These are phyloP conservation scores for Carex parvula DNA, from an alignment of 176 grass and related monocot species.

Conservation along the genomic window DNA sequence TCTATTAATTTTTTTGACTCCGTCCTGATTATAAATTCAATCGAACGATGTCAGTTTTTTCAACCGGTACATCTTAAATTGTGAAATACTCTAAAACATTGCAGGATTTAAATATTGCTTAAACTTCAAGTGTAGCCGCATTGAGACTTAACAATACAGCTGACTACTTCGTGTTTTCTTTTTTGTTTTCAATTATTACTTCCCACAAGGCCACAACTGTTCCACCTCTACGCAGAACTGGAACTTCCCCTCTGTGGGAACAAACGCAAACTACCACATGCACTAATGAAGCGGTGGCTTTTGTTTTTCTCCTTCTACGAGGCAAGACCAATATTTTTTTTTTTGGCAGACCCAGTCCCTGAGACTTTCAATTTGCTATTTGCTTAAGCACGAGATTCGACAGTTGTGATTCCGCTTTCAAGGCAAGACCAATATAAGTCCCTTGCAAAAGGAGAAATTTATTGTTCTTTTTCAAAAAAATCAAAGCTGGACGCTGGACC, in stretches of 20 bases:
- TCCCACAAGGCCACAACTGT: too few species aligned
- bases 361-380: too few species aligned
- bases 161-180: background rate
- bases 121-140: background rate
- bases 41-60: too few species aligned
- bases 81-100: background rate
- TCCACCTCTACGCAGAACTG: too few species aligned
- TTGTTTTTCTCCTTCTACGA: background rate
- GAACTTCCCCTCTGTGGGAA: background rate
- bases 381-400: too few species aligned
- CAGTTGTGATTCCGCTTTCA: too few species aligned
- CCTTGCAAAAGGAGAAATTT: background rate
- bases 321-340: too few species aligned
- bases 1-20: too few species aligned
- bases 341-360: too few species aligned
- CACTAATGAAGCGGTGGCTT: background rate
- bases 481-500: conserved; percentile 1
- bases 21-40: too few species aligned
- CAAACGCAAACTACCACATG: background rate
- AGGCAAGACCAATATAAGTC: background rate
- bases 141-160: background rate
- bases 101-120: background rate
- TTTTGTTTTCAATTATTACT: too few species aligned
- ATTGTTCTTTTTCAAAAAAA: background rate
- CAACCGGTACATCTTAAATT: too few species aligned